Evolutionary conservation across 129 eudicot genomes (phyloP).

Genomic region (Saussurea involucrata): DNA sequence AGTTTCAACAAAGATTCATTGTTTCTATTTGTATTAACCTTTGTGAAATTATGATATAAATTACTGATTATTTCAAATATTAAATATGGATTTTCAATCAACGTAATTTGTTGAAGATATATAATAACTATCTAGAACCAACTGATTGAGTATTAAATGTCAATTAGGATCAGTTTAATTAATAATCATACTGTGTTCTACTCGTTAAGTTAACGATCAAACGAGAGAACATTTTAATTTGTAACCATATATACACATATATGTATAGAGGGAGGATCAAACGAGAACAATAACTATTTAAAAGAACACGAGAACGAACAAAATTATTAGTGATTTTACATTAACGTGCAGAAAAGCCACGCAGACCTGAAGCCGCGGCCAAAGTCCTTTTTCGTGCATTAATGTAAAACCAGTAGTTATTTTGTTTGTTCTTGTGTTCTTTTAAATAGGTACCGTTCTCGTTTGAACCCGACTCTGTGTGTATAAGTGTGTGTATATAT

Average conservation of each 20-base stretch:
- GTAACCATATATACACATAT: neutral
- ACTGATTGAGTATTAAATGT: neutral
- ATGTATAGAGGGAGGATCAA: too few relatives aligned
- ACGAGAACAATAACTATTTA: too few relatives aligned
- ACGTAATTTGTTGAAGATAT: neutral
- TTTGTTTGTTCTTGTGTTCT: too few relatives aligned
- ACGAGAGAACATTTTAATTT: neutral
- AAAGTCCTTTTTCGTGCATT: too few relatives aligned
- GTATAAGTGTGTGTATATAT: neutral
- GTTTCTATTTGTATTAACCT: neutral
- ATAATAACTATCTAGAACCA: neutral
- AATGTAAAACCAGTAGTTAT: too few relatives aligned
- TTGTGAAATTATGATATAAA: neutral
- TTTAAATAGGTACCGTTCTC: too few relatives aligned
- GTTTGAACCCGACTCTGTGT: too few relatives aligned
- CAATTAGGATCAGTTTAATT: neutral
- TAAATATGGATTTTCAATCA: neutral
- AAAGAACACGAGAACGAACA: too few relatives aligned
- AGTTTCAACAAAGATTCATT: neutral
- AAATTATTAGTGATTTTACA: too few relatives aligned
- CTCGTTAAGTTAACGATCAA: neutral
- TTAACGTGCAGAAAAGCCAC: too few relatives aligned
- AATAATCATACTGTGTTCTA: neutral
- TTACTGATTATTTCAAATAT: neutral
- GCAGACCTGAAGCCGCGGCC: too few relatives aligned